Percentiles rank a stretch among this genome's conserved stretches.
These are phyloP conservation scores for Musa itinerans DNA, from an alignment of 176 grass and related monocot species.

Conservation along the genomic window DNA sequence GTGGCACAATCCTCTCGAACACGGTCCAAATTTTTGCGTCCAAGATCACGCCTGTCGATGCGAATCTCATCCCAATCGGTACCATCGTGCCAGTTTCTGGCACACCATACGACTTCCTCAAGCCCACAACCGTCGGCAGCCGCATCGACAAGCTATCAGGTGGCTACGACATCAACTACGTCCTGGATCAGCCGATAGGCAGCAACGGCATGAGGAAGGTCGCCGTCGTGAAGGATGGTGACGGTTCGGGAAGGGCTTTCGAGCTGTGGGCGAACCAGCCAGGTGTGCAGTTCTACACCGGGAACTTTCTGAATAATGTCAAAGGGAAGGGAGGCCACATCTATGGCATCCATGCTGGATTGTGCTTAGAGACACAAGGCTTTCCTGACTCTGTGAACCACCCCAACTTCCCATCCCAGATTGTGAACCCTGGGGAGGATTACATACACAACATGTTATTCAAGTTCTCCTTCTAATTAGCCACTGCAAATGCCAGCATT, in stretches of 20 bases:
- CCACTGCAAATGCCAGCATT: too few relatives aligned
- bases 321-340: slow-evolving; percentile 45
- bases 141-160: slow-evolving; percentile 39
- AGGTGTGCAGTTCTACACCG: slow-evolving; percentile 68
- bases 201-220: slow-evolving; percentile 37
- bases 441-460: slow-evolving; percentile 59
- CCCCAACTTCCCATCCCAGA: slow-evolving; percentile 51
- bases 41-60: slow-evolving; percentile 31
- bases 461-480: slow-evolving; percentile 49
- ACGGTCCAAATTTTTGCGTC: slow-evolving; percentile 52
- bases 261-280: slow-evolving; percentile 77
- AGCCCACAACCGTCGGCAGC: slow-evolving; percentile 34
- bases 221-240: slow-evolving; percentile 30
- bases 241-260: slow-evolving; percentile 31
- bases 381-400: slow-evolving; percentile 76
- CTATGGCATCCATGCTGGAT: slow-evolving; percentile 30
- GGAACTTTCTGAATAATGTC: slow-evolving; percentile 34
- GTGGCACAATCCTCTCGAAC: slow-evolving; percentile 55
- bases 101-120: slow-evolving; percentile 54
- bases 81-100: slow-evolving; percentile 32
- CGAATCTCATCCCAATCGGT: slow-evolving; percentile 53
- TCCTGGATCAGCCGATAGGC: slow-evolving; percentile 21
- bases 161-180: slow-evolving; percentile 68
- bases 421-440: slow-evolving; percentile 42
- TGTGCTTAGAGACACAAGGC: slow-evolving; percentile 67